Conservation (phyloP, 768 basidiomycete genomes). For the Macrolepiota dolichaula region DNA sequence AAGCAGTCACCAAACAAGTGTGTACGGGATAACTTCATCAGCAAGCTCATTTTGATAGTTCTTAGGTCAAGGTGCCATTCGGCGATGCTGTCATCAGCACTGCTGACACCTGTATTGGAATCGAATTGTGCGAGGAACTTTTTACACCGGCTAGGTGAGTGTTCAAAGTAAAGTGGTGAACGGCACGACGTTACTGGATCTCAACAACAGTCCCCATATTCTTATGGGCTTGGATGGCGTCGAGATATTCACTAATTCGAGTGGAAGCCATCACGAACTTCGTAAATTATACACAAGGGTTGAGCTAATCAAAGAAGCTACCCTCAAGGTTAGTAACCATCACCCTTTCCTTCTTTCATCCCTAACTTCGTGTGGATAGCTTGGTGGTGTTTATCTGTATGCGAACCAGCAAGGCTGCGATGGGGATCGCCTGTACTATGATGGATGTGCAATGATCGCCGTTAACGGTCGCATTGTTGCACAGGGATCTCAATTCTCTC, state of each 20-base stretch:
- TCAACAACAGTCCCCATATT: slow-evolving; percentile 78
- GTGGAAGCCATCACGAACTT: slow-evolving; percentile 96
- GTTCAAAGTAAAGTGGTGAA: slow-evolving; percentile 15
- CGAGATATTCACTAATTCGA: slow-evolving; percentile 98
- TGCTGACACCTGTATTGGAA: slow-evolving; percentile 91
- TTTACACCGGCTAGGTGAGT: slow-evolving; percentile 95
- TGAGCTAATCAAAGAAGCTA: slow-evolving; percentile 96
- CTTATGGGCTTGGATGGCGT: slow-evolving; percentile 98
- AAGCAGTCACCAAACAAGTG: slow-evolving; percentile 87
- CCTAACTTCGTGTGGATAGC: slow-evolving; percentile 41
- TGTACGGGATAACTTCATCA: background rate
- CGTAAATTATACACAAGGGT: slow-evolving; percentile 91
- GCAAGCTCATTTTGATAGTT: background rate
- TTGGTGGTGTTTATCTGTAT: slow-evolving; percentile 96
- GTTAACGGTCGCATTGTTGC: slow-evolving; percentile 91
- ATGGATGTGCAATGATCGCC: slow-evolving; percentile 95
- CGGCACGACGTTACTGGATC: background rate
- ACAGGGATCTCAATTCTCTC: slow-evolving; percentile 95
- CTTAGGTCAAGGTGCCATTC: slow-evolving; percentile 84
- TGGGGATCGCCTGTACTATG: slow-evolving; percentile 96
- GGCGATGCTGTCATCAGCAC: slow-evolving; percentile 96
- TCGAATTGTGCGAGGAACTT: slow-evolving; percentile 96
- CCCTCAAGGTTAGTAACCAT: slow-evolving; percentile 64
- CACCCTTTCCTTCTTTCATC: background rate
- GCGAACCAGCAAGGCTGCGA: slow-evolving; percentile 99